phyloP scores from a whole-genome alignment of 2,329 filamentous ascomycete species.

The Colletotrichum sp. region DNA sequence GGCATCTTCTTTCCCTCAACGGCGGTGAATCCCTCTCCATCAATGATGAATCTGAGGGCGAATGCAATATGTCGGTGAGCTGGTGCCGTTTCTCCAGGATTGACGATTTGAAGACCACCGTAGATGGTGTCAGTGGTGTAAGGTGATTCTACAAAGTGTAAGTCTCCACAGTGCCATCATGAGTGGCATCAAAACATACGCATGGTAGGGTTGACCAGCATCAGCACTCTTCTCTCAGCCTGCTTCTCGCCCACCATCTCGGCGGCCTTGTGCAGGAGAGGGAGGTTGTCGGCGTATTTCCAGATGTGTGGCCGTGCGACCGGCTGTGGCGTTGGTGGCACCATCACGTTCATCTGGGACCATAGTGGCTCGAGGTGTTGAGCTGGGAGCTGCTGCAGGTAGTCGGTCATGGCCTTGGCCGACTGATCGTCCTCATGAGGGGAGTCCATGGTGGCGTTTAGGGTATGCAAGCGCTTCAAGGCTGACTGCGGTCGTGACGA shows the following conservation, averaged over 20 bases:
- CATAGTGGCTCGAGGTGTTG: conserved; percentile 48
- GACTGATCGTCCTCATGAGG: conserved; percentile 16
- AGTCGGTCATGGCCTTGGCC: conserved; percentile 31
- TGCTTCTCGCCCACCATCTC: conserved; percentile 40
- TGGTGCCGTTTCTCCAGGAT: conserved; percentile 59
- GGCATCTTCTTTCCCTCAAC: conserved; percentile 58
- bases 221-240: conserved; percentile 46
- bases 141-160: conserved; percentile 44
- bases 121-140: conserved; percentile 65
- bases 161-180: not conserved
- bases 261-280: conserved; percentile 38
- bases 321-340: conserved; percentile 51
- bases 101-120: conserved; percentile 61
- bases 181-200: conserved; percentile 28
- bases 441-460: not conserved
- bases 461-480: not conserved
- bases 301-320: conserved; percentile 43
- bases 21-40: conserved; percentile 62
- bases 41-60: conserved; percentile 63
- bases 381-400: conserved; percentile 31
- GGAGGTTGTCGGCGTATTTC: conserved; percentile 39
- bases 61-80: conserved; percentile 63
- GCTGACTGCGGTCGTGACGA: not conserved
- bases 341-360: conserved; percentile 52
- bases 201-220: conserved; percentile 44